Evolutionary conservation across 2,329 filamentous ascomycete species (phyloP).

Genomic region (Lasiodiplodia citricola): DNA sequence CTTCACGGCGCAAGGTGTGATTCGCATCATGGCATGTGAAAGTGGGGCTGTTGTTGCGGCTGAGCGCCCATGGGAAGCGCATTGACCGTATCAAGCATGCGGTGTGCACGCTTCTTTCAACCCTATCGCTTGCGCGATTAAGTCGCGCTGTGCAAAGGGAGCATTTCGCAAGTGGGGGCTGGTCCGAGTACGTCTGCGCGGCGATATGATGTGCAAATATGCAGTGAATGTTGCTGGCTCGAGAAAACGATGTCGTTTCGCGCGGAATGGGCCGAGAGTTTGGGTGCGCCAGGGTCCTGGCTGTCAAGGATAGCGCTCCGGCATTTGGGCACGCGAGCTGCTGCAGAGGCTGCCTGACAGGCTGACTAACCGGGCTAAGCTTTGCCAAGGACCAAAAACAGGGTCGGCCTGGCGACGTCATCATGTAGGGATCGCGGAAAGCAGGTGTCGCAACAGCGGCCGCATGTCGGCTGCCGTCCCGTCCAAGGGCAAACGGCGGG

Average conservation of each 20-base stretch:
- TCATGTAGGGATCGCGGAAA: neutral
- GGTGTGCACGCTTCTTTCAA: neutral
- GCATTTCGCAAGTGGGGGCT: neutral
- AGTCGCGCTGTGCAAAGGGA: neutral
- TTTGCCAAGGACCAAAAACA: conserved; percentile 1
- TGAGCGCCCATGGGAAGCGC: neutral
- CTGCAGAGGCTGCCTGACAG: neutral
- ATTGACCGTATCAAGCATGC: neutral
- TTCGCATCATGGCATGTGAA: conserved; percentile 6
- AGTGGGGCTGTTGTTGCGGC: conserved; percentile 10
- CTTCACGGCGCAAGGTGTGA: neutral
- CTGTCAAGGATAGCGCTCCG: neutral
- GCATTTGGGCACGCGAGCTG: neutral
- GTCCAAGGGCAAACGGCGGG: neutral
- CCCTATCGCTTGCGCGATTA: neutral
- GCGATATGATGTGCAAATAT: neutral
- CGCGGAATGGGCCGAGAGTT: neutral
- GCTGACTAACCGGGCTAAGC: conserved; percentile 5
- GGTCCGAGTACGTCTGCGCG: neutral
- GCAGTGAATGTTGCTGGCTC: neutral
- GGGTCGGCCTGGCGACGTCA: conserved; percentile 3
- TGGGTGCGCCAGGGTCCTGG: neutral
- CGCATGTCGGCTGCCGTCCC: neutral
- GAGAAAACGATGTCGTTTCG: neutral
- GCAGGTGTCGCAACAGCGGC: neutral